Evolutionary conservation across 2,329 filamentous ascomycete genomes (phyloP), one percentile per base, ranked within the genome.

Genomic region (Blumeria graminis): DNA sequence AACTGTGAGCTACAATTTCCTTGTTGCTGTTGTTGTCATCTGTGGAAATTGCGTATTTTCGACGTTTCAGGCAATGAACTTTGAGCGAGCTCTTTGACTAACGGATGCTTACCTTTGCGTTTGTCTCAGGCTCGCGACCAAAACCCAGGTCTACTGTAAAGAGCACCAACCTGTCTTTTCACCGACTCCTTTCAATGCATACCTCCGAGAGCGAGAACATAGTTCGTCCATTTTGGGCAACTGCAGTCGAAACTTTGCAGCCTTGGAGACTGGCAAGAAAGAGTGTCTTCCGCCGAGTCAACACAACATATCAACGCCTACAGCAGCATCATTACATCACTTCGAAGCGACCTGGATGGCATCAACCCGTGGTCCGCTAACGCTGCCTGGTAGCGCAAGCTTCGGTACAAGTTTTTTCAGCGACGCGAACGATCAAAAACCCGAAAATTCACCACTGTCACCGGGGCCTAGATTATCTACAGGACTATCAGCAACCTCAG

Each of bases 401-500:
- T 68, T 72, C 65, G 66, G 70, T 39, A 76, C 74, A 52, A 83
- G 73, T 67, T 88, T 87, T 68, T 84, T 79, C 69, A 80, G 87
- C 67, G 66, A 88, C 65, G 86, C 82, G 36, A 82, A 76, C 70
- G 84, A 89, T 64, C 82, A 86, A 63, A 70, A 86, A 56, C 88
- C 86, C 35, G 62, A 63, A 58, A 63, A 52, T 45, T 80, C 78
- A 34, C 86, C 87, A 63, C 71, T 86, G 57, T 88, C 86, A 28
- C 22, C 22, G 22, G 22, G 22, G 22, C 22, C 22, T 28, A 28
- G 22, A 28, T 28, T 28, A 28, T 81, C 85, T 0, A 66, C 65
- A n/a, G 62, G 62, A 14, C 55, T 65, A 33, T 65, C 65, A 8
- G 57, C 33, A 59, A 72, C 74, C 55, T 73, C 71, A 35, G 71